Base-by-base conservation (phyloP, 2,329 filamentous ascomycete species). In the Lojkania enalia region DNA sequence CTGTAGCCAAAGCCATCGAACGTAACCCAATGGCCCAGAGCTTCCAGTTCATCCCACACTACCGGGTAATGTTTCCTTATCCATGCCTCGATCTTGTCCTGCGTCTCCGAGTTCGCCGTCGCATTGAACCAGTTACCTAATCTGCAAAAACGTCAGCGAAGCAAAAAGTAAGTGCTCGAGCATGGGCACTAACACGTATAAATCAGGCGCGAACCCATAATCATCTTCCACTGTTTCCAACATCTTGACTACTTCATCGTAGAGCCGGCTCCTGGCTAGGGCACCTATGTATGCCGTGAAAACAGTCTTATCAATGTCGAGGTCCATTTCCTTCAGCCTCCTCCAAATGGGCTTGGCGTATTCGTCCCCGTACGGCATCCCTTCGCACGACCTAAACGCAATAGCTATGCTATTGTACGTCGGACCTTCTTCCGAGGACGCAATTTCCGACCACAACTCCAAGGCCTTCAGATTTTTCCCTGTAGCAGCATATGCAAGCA, bases 391-490 rank as follows among this genome's bases (percentile, higher is more conserved):
- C 55, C 85, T 84, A 57, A 99, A 89, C 2, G 90, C 85, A 23
- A 94, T 86, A 35, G 86, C 83, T 27, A 99, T 79, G 49, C 86
- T 91, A 49, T 83, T 81, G 58, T 94, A 90, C 1, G 85, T 87
- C 0, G 94, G 94, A 0, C 94, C 94, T 69, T 97, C 91, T n/a
- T 79, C 77, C 0, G 86, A 90, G 44, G 82, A 80, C n/a, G 85
- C 84, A 45, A 99, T 90, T 36, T 95, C 83, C 42, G 83, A 77
- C 90, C 91, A 97, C 63, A 90, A 89, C 37, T 85, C 82, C 52
- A 95, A 74, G 1, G 88, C 88, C 42, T 81, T 80, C 20, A 78
- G 71, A 0, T 86, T 77, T 52, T 84, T 77, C 5, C 81, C 87
- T 59, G 84, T 87, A 1, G 82, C 80, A 1, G 84, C 82, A 63